These are phyloP conservation scores for Clausena lansium DNA, from an alignment of 345 rosid genomes.

Conservation along the genomic window DNA sequence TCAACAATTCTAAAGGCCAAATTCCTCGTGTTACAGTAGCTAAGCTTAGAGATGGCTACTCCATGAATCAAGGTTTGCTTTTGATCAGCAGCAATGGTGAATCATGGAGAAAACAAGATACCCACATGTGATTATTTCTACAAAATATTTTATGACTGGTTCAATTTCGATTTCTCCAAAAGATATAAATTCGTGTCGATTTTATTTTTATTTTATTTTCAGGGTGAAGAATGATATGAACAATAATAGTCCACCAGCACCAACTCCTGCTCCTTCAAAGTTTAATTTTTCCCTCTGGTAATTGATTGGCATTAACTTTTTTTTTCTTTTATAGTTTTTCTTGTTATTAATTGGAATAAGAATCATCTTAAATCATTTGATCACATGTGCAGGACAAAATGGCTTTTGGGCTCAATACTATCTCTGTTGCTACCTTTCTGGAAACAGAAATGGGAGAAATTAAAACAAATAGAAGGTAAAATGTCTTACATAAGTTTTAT, in stretches of 20 bases:
- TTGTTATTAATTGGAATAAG: not conserved
- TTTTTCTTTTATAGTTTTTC: too few species aligned
- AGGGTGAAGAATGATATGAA: constrained; percentile 17
- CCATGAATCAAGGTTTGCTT: constrained; percentile 24
- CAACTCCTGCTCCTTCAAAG: constrained; percentile 31
- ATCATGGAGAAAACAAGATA: constrained; percentile 5
- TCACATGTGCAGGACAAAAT: constrained; percentile 51
- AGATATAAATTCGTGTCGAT: not conserved
- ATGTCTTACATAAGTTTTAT: too few species aligned
- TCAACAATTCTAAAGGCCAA: not conserved
- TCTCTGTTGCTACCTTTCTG: constrained; percentile 49
- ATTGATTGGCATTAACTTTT: too few species aligned
- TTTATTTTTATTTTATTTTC: not conserved
- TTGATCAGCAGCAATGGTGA: not conserved
- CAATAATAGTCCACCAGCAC: constrained; percentile 5
- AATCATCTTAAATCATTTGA: not conserved
- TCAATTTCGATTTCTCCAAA: not conserved
- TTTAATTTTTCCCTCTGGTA: constrained; percentile 35
- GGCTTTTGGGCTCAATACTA: constrained; percentile 52
- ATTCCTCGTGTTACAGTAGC: not conserved
- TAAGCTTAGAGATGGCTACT: constrained; percentile 7
- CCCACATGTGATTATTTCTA: not conserved
- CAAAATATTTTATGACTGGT: not conserved
- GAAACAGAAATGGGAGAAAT: constrained; percentile 42
- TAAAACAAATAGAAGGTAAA: constrained; percentile 55